phyloP scores from a whole-genome alignment of 495 filamentous ascomycete species.

The Parachaetomium inaequale region DNA sequence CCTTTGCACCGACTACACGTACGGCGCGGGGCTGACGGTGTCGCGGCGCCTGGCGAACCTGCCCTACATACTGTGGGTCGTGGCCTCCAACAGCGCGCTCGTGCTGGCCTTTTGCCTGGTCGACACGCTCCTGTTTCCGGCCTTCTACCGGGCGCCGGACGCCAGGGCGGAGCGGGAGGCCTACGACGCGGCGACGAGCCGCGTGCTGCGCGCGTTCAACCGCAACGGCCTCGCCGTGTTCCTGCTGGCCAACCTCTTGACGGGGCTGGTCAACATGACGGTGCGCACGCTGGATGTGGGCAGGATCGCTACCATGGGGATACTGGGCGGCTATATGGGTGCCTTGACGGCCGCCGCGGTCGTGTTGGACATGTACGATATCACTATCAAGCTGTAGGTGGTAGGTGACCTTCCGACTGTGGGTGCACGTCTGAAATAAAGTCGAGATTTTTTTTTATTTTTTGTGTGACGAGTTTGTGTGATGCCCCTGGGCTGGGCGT shows the following conservation, averaged over 20 bases:
- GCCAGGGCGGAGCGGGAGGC: slow-evolving; percentile 53
- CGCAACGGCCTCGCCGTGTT: slow-evolving; percentile 84
- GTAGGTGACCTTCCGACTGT: no score
- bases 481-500: background rate
- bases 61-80: slow-evolving; percentile 89
- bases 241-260: slow-evolving; percentile 81
- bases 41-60: slow-evolving; percentile 90
- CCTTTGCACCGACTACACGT: slow-evolving; percentile 59
- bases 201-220: slow-evolving; percentile 77
- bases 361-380: slow-evolving; percentile 62
- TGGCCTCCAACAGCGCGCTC: slow-evolving; percentile 80
- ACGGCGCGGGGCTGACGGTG: slow-evolving; percentile 68
- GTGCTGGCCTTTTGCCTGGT: slow-evolving; percentile 71
- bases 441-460: background rate
- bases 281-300: slow-evolving; percentile 72
- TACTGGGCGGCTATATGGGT: slow-evolving; percentile 68
- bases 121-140: slow-evolving; percentile 73
- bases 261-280: slow-evolving; percentile 82
- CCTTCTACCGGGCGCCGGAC: slow-evolving; percentile 55
- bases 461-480: background rate
- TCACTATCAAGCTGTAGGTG: slow-evolving; percentile 69
- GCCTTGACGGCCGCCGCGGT: slow-evolving; percentile 65
- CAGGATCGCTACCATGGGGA: slow-evolving; percentile 60
- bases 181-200: slow-evolving; percentile 66
- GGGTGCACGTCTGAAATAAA: background rate